Evolutionary conservation across 306 rosid species (phyloP).

Genomic region (Dalbergia cultrata): DNA sequence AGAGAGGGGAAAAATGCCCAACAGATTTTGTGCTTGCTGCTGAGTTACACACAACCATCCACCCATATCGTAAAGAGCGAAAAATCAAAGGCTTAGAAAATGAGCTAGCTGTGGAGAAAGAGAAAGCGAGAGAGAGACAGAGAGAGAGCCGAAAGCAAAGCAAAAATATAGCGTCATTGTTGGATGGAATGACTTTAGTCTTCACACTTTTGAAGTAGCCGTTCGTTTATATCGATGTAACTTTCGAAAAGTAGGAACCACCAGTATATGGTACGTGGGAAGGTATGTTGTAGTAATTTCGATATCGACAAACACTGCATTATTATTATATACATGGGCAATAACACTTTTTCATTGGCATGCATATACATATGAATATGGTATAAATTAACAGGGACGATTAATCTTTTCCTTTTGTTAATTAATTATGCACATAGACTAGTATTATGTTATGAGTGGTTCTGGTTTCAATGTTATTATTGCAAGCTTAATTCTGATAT

Average conservation of each 20-base stretch:
- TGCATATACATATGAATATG: not conserved
- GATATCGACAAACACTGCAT: not conserved
- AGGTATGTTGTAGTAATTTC: not conserved
- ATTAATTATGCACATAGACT: not conserved
- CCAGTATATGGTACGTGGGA: slow-evolving; percentile 13
- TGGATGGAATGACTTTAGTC: slow-evolving; percentile 41
- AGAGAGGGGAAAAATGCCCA: slow-evolving; percentile 41
- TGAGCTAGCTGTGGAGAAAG: slow-evolving; percentile 43
- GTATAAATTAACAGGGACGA: not conserved
- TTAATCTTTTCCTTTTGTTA: not conserved
- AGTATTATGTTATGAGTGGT: not conserved
- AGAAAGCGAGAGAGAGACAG: slow-evolving; percentile 42
- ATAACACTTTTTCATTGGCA: not conserved
- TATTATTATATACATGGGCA: not conserved
- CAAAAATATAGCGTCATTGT: slow-evolving; percentile 45
- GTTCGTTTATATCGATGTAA: slow-evolving; percentile 52
- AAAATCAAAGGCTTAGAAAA: slow-evolving; percentile 41
- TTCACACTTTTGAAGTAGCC: slow-evolving; percentile 55
- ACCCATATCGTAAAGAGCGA: slow-evolving; percentile 21
- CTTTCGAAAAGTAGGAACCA: slow-evolving; percentile 27
- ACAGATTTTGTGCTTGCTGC: slow-evolving; percentile 45
- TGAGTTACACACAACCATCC: not conserved
- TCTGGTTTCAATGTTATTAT: slow-evolving; percentile 1
- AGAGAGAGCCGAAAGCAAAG: slow-evolving; percentile 61
- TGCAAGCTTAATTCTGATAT: slow-evolving; percentile 4